Evolutionary conservation across 257 asterid species (phyloP).

Genomic region (Coffea canephora): DNA sequence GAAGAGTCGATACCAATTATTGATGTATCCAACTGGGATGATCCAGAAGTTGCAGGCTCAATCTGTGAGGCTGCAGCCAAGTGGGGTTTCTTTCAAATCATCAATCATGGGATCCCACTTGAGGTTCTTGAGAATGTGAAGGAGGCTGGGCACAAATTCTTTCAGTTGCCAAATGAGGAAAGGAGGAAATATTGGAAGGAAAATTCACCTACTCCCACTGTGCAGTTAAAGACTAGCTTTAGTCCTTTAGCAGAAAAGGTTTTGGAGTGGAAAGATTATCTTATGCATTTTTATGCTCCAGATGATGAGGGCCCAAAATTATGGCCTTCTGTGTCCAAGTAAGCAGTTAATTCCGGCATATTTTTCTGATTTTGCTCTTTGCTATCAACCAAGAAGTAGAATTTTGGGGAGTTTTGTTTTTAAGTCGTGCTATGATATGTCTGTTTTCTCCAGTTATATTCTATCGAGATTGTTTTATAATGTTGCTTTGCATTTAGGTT

Average conservation of each 20-base stretch:
- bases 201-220: slow-evolving; percentile 42
- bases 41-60: slow-evolving; percentile 26
- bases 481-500: neutral
- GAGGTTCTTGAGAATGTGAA: slow-evolving; percentile 43
- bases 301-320: slow-evolving; percentile 17
- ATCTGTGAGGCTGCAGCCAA: slow-evolving; percentile 44
- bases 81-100: slow-evolving; percentile 50
- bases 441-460: neutral
- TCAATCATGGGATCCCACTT: slow-evolving; percentile 46
- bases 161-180: slow-evolving; percentile 49
- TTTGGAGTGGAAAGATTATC: slow-evolving; percentile 63
- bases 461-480: no score
- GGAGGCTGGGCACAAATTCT: slow-evolving; percentile 40
- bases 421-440: neutral
- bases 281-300: slow-evolving; percentile 36
- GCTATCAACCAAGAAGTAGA: neutral
- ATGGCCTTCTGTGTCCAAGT: slow-evolving; percentile 50
- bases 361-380: neutral
- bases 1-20: slow-evolving; percentile 43
- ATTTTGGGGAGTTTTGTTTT: neutral
- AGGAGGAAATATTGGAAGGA: slow-evolving; percentile 45
- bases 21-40: slow-evolving; percentile 41
- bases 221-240: slow-evolving; percentile 47
- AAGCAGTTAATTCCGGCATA: neutral
- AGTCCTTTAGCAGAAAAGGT: slow-evolving; percentile 43